Base-by-base conservation (phyloP, 2,329 filamentous ascomycete genomes). In the Hirsutella rhossiliensis region DNA sequence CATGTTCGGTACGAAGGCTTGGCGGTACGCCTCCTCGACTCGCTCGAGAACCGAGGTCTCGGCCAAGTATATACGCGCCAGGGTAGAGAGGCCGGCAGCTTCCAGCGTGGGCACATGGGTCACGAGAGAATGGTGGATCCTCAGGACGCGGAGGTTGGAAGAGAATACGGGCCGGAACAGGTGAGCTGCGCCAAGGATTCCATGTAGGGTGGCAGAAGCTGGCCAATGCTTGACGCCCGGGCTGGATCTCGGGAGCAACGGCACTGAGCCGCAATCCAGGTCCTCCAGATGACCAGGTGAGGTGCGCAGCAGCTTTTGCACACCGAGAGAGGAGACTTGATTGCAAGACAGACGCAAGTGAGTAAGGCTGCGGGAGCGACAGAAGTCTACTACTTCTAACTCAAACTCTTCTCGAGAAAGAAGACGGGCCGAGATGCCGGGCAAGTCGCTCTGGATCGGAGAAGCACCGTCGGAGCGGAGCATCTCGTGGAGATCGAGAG, bases 111-210 rank as follows among this genome's bases (percentile, higher is more conserved):
- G 72, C 9, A 75, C 63, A 36, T 69, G 66, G 0, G 78, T 82
- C 6, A 81, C 67, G 2, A 80, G 50, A 0, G 76, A 80, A 54
- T 82, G 78, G 42, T 82, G 78, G 6, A 78, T 61, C 12, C 71
- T 68, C 2, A 81, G 57, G 1, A 61, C 62, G 29, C 71, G 68
- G 5, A 81, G 60, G 48, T 75, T 75, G 1, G 71, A 68, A 1
- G 72, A 74, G 42, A 73, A 59, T 0, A 72, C 67, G 0, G 75
- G 74, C 0, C 75, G 66, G 44, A 77, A 69, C 9, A 72, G 49
- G 50, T 76, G 64, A 1, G 67, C 59, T 5, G 61, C 59, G 8
- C 69, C 68, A 11, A 72, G 50, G 8, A 72, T 56, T 15, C 73
- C 75, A 27, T 56, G 52, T 3, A 76, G 45, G 17, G 46, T 60